phyloP scores from a whole-genome alignment of 257 asterid genomes.

The Plectranthus barbatus region DNA sequence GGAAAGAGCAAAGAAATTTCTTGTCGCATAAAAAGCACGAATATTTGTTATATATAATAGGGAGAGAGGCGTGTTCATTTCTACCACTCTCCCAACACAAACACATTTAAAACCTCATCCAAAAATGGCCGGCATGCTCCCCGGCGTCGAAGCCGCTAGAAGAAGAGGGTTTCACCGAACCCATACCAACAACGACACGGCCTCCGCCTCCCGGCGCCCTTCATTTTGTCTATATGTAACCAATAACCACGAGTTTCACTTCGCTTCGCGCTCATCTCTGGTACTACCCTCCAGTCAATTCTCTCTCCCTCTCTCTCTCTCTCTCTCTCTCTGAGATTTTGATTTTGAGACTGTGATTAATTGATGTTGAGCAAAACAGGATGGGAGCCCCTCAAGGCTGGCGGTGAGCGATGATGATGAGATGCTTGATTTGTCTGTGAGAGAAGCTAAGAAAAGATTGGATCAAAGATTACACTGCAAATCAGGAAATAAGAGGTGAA shows the following conservation, averaged over 20 bases:
- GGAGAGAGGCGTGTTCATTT: too few species aligned
- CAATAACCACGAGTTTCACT: slow-evolving; percentile 24
- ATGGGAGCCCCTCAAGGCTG: slow-evolving; percentile 14
- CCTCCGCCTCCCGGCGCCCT: slow-evolving; percentile 8
- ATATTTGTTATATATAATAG: too few species aligned
- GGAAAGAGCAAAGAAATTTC: too few species aligned
- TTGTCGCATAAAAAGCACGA: too few species aligned
- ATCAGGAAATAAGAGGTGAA: slow-evolving; percentile 3
- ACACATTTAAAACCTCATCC: neutral
- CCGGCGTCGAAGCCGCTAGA: slow-evolving; percentile 37
- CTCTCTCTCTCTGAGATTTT: too few species aligned
- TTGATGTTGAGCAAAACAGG: slow-evolving; percentile 3
- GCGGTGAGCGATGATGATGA: slow-evolving; percentile 12
- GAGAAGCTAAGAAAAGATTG: slow-evolving; percentile 29
- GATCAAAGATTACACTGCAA: slow-evolving; percentile 16
- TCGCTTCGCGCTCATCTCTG: slow-evolving; percentile 22
- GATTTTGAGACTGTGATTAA: neutral
- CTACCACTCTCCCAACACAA: too few species aligned
- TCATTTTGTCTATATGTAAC: slow-evolving; percentile 36
- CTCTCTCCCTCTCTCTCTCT: neutral
- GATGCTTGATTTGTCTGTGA: slow-evolving; percentile 16
- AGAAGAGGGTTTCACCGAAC: slow-evolving; percentile 22
- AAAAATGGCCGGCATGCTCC: slow-evolving; percentile 32
- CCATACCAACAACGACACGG: neutral
- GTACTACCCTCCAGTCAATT: slow-evolving; percentile 14